Conservation (phyloP, 805 yeast genomes). For the Wickerhamomyces ciferrii region DNA sequence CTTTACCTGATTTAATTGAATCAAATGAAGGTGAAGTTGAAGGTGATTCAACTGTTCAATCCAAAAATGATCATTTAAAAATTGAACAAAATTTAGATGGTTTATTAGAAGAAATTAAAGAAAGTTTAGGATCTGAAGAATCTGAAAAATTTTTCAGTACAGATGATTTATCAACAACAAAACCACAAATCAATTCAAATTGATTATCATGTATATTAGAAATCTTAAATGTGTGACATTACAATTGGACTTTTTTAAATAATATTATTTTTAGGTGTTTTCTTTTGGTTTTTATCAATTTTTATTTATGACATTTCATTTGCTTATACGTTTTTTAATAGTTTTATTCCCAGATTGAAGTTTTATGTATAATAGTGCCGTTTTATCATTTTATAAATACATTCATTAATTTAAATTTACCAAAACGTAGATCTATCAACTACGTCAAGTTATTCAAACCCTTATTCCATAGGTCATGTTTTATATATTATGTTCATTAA, state of each 20-base stretch:
- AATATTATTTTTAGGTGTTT: no score
- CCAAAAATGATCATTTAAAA: not conserved
- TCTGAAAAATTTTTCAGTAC: conserved; percentile 2
- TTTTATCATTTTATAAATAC: not conserved
- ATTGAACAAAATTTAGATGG: conserved; percentile 11
- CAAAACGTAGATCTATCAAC: no score
- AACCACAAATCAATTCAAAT: not conserved
- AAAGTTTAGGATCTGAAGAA: conserved; percentile 10
- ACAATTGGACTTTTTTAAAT: not conserved
- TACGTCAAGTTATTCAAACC: not conserved
- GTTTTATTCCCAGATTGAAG: not conserved
- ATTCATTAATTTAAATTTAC: not conserved
- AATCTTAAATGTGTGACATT: no score
- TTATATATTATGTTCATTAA: not conserved
- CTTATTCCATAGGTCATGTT: no score
- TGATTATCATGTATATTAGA: not conserved
- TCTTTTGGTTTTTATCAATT: not conserved
- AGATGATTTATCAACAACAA: conserved; percentile 1
- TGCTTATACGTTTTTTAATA: not conserved
- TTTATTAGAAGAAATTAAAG: conserved; percentile 18
- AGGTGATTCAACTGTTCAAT: conserved; percentile 10
- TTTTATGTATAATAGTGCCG: no score
- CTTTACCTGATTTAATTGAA: conserved; percentile 8
- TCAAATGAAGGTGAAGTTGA: conserved; percentile 7
- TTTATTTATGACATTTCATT: no score